Evolutionary conservation across 2,329 filamentous ascomycete species (phyloP), one percentile per base, ranked within the genome.

Genomic region (Aspergillus ochraceus): DNA sequence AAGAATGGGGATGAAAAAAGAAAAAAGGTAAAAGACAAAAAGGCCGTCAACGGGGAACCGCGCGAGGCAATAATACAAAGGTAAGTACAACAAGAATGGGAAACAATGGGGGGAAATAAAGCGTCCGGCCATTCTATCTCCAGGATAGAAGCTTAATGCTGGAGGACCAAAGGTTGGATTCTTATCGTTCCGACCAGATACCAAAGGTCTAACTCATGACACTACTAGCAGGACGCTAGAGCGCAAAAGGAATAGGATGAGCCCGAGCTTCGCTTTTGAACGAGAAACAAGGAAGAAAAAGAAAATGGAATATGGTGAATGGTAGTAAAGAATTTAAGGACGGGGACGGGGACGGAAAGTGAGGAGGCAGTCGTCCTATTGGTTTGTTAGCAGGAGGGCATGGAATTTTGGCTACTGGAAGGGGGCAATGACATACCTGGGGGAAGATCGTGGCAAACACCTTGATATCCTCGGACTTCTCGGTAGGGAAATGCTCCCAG

Each of bases 371-470:
- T 95, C 89, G 74, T 96, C 91, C 90, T 94, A 65, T 4, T 63
- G 74, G 68, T 53, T 14, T 60, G 58, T 72, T 63, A 68, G 67
- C 57, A 60, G 10, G n/a, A 8, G 6, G 10, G 24, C 20, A 39
- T 4, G 57, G 47, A 32, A 63, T 57, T 10, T 51, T 14, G 30
- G 4, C 20, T 22, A 17, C 22, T 14, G n/a, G 30, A 58, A 9
- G 5, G 14, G 14, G 6, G 36, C 5, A 42, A 45, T 9, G 39
- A 32, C 58, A 65, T 60, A 96, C 93, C 90, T 90, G 90, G 58
- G 95, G 95, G 84, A 99, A 99, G 69, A 99, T 96, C 29, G 92
- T 97, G 46, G 95, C 95, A 80, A 98, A 99, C 67, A 98, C 94
- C 82, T 96, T 94, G 78, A 99, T 98, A 77, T 96, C 89, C 80